Evolutionary conservation across 2,329 filamentous ascomycete species (phyloP).

Genomic region (Canariomyces notabilis): DNA sequence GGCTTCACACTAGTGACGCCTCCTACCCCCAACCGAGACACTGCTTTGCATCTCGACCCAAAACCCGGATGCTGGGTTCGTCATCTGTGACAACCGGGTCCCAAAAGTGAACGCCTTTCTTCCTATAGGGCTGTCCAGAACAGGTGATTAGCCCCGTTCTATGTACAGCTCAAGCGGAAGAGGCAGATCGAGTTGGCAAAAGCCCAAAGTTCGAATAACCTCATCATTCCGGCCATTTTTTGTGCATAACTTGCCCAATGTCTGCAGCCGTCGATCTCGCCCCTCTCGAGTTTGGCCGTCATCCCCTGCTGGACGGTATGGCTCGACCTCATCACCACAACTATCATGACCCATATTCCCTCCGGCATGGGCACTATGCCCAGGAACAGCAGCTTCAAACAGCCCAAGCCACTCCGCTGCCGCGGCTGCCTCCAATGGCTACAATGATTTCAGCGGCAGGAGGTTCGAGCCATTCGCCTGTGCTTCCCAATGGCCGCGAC

Average conservation of each 20-base stretch:
- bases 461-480: constrained; percentile 15
- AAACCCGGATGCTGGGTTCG: constrained; percentile 22
- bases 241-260: constrained; percentile 27
- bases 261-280: constrained; percentile 30
- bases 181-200: constrained; percentile 15
- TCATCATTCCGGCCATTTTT: not conserved
- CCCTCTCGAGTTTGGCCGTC: constrained; percentile 29
- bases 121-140: constrained; percentile 16
- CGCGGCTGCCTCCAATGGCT: constrained; percentile 26
- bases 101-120: constrained; percentile 8
- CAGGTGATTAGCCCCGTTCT: constrained; percentile 1
- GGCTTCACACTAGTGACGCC: constrained; percentile 10
- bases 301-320: constrained; percentile 33
- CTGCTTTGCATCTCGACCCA: constrained; percentile 13
- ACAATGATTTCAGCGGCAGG: constrained; percentile 25
- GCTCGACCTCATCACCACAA: constrained; percentile 30
- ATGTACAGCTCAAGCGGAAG: constrained; percentile 1
- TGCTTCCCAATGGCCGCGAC: constrained; percentile 22
- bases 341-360: constrained; percentile 30
- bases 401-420: constrained; percentile 16
- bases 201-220: constrained; percentile 5
- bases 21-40: constrained; percentile 19
- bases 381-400: constrained; percentile 24
- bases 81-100: constrained; percentile 17
- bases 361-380: constrained; percentile 27